Percentiles rank a stretch among this genome's conserved stretches.
These are phyloP conservation scores for Cicer chorassanicum DNA, from an alignment of 306 rosid genomes.

Conservation along the genomic window DNA sequence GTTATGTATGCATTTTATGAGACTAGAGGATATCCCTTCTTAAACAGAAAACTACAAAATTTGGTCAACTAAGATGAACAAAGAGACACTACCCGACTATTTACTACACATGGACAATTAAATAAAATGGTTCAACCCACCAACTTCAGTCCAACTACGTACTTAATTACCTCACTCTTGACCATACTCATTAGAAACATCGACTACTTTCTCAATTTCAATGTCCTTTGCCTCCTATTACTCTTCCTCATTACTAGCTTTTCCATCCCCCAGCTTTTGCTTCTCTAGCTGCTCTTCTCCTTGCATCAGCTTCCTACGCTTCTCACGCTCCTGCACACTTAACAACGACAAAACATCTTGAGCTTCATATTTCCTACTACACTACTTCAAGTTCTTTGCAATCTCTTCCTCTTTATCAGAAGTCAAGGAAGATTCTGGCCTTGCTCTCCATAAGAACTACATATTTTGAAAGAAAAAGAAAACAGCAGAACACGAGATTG, in stretches of 20 bases:
- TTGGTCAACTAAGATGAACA: no score
- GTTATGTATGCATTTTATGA: no score
- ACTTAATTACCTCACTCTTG: no score
- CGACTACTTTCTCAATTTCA: slow-evolving; percentile 70
- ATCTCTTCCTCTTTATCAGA: slow-evolving; percentile 90
- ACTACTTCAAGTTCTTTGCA: slow-evolving; percentile 80
- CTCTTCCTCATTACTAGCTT: slow-evolving; percentile 88
- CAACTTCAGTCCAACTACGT: no score
- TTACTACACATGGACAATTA: no score
- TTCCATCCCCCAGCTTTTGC: slow-evolving; percentile 73
- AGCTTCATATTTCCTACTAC: slow-evolving; percentile 88
- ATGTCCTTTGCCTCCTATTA: slow-evolving; percentile 89
- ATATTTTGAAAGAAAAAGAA: neutral
- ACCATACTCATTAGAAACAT: slow-evolving; percentile 19
- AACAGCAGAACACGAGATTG: neutral
- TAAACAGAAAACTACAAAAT: no score
- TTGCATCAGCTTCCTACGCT: slow-evolving; percentile 54
- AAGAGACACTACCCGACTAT: no score
- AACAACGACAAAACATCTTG: slow-evolving; percentile 73
- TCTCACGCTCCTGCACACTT: slow-evolving; percentile 89
- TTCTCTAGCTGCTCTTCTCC: slow-evolving; percentile 56
- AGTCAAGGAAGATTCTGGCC: slow-evolving; percentile 75
- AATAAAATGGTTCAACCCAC: no score
- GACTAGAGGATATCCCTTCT: no score
- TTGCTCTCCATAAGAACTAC: slow-evolving; percentile 88